These are phyloP conservation scores for Ceratocystis lukuohia DNA, from an alignment of 2,329 filamentous ascomycete species.

Conservation along the genomic window DNA sequence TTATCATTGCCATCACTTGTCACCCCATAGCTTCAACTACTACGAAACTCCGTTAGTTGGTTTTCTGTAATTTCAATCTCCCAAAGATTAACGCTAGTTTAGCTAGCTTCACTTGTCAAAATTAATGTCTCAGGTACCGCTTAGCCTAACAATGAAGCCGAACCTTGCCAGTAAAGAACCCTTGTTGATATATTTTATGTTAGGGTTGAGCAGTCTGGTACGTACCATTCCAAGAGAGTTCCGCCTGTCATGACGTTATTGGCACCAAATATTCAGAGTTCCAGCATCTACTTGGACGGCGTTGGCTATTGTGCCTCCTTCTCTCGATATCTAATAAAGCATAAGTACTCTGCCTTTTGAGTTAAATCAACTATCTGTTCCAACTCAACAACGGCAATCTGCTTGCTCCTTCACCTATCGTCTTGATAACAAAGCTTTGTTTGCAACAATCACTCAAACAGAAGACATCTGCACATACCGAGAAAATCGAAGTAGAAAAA, in stretches of 20 bases:
- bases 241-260: neutral
- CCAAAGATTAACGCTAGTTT: neutral
- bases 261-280: neutral
- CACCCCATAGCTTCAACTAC: neutral
- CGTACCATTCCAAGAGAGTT: too few species aligned
- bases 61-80: neutral
- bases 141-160: neutral
- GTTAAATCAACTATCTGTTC: neutral
- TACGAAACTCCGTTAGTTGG: neutral
- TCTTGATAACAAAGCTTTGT: neutral
- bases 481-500: neutral
- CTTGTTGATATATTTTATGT: neutral
- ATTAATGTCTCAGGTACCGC: constrained; percentile 7
- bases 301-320: neutral
- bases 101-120: constrained; percentile 9
- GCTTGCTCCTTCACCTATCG: neutral
- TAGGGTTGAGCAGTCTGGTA: neutral
- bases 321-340: neutral
- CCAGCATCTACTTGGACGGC: too few species aligned
- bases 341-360: neutral
- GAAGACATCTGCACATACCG: neutral
- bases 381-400: neutral
- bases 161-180: neutral
- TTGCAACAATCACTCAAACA: neutral
- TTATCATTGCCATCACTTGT: too few species aligned